phyloP scores from a whole-genome alignment of 768 basidiomycete species.

The Coprinopsis cinerea region DNA sequence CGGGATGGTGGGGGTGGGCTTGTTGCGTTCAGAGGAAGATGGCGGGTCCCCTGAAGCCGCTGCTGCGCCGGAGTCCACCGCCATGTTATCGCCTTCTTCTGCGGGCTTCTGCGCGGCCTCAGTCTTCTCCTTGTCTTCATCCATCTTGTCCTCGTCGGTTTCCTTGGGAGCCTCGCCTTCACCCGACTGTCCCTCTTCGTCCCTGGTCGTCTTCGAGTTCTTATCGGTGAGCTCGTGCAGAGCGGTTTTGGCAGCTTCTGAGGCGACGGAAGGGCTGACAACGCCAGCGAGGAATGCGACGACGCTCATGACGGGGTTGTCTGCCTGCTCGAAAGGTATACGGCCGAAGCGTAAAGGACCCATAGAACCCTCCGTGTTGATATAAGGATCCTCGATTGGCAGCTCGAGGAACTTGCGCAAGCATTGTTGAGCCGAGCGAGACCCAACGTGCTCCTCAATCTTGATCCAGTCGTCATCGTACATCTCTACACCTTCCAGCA shows the following conservation, averaged over 20 bases:
- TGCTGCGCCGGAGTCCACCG: conserved; percentile 29
- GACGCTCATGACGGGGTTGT: conserved; percentile 98
- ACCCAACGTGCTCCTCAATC: conserved; percentile 90
- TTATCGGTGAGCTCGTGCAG: conserved; percentile 74
- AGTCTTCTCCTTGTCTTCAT: conserved; percentile 32
- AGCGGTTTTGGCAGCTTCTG: conserved; percentile 89
- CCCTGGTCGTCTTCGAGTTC: conserved; percentile 34
- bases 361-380: conserved; percentile 70
- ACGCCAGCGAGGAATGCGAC: conserved; percentile 96
- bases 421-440: conserved; percentile 89
- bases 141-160: conserved; percentile 42
- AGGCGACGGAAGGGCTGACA: conserved; percentile 83
- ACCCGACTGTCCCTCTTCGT: conserved; percentile 20
- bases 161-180: conserved; percentile 18
- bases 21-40: conserved; percentile 21
- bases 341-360: conserved; percentile 71
- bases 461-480: conserved; percentile 95
- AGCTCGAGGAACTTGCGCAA: conserved; percentile 92
- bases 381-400: conserved; percentile 94
- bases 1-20: conserved; percentile 40
- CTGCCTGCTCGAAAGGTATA: conserved; percentile 89
- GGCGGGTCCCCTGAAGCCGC: no score
- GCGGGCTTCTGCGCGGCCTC: conserved; percentile 15
- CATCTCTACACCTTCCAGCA: conserved; percentile 98
- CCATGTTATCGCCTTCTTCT: conserved; percentile 20